Evolutionary conservation across 2,329 filamentous ascomycete species (phyloP), one percentile per base, ranked within the genome.

Genomic region (Elsinoe necatrix): DNA sequence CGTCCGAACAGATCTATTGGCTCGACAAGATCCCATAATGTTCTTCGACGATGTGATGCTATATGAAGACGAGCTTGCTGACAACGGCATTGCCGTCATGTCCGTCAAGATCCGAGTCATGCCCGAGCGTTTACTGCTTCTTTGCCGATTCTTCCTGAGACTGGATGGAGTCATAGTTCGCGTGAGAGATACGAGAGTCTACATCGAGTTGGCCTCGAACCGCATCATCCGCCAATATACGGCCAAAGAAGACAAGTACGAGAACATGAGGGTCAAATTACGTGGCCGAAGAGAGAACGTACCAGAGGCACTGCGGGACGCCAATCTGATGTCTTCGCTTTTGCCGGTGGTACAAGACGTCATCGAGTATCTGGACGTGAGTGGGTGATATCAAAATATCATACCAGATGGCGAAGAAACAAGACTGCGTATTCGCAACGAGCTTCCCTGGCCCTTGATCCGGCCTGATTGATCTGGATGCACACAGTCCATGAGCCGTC

Each of bases 11-110:
- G 89, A 92, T 64, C 80, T 97, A 41, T 80, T 98, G 52, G 89
- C 86, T 69, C 82, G 88, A 29, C 87, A 89, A 12, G 93, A 98
- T 69, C 93, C 93, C 0, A 98, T 98, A 62, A 75, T 95, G 4
- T 96, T 97, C 78, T 95, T 95, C 69, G 92, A 97, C 73, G 90
- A 97, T 65, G 89, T 98, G 37, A 84, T 96, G 64, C 79, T 98
- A 48, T 98, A 95, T 70, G 93, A 98, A 75, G 95, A 95, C 73
- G 93, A 98, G 76, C 81, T 98, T 47, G 93, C 95, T 59, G 93
- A 98, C 71, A 98, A 98, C 68, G 93, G 93, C 60, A 93, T 97
- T 64, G 89, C 89, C 27, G 80, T 96, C 68, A 78, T 95, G 58
- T 95, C 85, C 60, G 89, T 87, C 72, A 98, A 98, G 76, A 76